Base-by-base conservation (phyloP, 331 rosid genomes). In the Cydonia oblonga region DNA sequence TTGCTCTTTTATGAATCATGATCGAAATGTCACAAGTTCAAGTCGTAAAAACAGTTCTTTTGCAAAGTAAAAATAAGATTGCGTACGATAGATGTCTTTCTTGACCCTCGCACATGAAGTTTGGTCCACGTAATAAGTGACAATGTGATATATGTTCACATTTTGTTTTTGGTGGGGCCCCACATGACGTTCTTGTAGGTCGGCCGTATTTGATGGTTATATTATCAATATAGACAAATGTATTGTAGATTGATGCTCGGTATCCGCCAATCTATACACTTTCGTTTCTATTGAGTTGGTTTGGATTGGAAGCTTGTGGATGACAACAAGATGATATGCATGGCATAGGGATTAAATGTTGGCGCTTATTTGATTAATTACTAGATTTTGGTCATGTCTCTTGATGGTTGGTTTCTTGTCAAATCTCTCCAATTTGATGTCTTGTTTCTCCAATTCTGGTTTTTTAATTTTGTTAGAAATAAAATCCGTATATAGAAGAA, bases 21-120 rank as follows among this genome's bases (percentile, higher is more conserved):
- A 35, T 35, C 4, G 40, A 35, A 35, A 2, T 35, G 0, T 35
- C 3, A 35, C 3, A 35, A 0, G 1, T 35, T 35, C 40, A 35
- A 35, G 3, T 0, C 0, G 40, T 35, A 9, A 3, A 9, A 35
- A 35, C 0, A 9, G 0, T 2, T 9, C 2, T 33, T 35, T 35
- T 2, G 3, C 1, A 35, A 35, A 35, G 12, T 35, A 9, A 35
- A 35, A 35, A 9, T 2, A 35, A 35, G 12, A 35, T 35, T 9
- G 1, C 1, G 3, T 35, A 35, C 40, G 0, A 35, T 35, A 35
- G 4, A 35, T 1, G 4, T 9, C 3, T 35, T 0, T 1, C 0
- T 35, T 35, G 40, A 35, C 1, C 12, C 40, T 9, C 40, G 12
- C 51, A 20, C 32, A 24, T 25, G 8, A 59, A 40, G 3, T 59